phyloP scores from a whole-genome alignment of 352 stramenopile genomes.

The Globisporangium cystogenes region DNA sequence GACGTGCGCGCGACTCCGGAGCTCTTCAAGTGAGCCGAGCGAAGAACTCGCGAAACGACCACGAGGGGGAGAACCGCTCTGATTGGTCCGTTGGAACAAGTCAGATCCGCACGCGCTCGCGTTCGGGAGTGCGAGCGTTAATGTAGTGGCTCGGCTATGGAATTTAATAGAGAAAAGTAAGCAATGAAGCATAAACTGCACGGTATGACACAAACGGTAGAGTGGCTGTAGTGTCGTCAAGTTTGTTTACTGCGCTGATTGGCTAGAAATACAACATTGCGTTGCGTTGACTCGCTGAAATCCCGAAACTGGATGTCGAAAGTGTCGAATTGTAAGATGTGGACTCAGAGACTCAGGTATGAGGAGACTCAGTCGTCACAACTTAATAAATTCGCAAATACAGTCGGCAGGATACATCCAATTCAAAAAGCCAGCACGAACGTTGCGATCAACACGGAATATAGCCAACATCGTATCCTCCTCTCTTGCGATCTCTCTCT shows the following conservation, averaged over 20 bases:
- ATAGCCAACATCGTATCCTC: no score
- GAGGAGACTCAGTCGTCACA: no score
- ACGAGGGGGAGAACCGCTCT: neutral
- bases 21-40: conserved; percentile 1
- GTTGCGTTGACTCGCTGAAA: neutral
- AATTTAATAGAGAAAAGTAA: neutral
- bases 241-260: no score
- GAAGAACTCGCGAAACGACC: neutral
- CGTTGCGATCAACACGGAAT: no score
- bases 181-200: neutral
- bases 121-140: neutral
- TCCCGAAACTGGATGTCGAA: neutral
- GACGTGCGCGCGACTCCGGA: neutral
- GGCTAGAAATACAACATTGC: no score
- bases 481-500: no score
- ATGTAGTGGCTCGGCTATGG: neutral
- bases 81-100: conserved; percentile 1
- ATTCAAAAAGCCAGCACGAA: no score
- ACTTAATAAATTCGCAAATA: no score
- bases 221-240: neutral
- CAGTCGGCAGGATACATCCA: no score
- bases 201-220: neutral
- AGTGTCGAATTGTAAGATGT: neutral
- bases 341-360: no score
- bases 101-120: conserved; percentile 1